These are phyloP conservation scores for Eleusine indica DNA, from an alignment of 176 grass and related monocot species.

Conservation along the genomic window DNA sequence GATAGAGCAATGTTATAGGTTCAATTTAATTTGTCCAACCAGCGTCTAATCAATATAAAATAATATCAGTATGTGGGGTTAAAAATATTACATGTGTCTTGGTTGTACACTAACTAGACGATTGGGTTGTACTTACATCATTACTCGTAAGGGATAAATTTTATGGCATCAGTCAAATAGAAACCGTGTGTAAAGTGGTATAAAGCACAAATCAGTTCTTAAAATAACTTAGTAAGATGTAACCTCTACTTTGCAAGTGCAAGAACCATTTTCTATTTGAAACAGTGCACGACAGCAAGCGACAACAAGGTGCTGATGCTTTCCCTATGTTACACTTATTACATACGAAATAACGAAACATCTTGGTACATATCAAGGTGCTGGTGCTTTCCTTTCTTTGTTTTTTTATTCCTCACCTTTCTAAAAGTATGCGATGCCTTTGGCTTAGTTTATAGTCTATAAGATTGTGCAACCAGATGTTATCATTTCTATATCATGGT, in stretches of 20 bases:
- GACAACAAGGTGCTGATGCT: neutral
- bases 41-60: too few species aligned
- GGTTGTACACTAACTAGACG: too few species aligned
- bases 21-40: too few species aligned
- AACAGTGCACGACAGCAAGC: neutral
- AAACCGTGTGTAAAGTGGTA: neutral
- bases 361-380: neutral
- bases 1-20: too few species aligned
- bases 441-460: slow-evolving; percentile 13
- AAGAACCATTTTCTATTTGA: neutral
- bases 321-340: neutral
- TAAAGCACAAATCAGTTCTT: neutral
- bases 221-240: neutral
- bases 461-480: neutral
- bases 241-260: neutral
- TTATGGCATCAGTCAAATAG: slow-evolving; percentile 9
- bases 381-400: slow-evolving; percentile 8
- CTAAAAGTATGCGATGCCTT: neutral
- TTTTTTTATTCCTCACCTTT: neutral
- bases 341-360: too few species aligned
- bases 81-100: too few species aligned
- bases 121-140: neutral
- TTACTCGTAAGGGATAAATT: neutral
- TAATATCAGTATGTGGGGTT: too few species aligned
- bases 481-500: slow-evolving; percentile 41